phyloP scores from a whole-genome alignment of 345 rosid species.

The Pistacia integerrima region DNA sequence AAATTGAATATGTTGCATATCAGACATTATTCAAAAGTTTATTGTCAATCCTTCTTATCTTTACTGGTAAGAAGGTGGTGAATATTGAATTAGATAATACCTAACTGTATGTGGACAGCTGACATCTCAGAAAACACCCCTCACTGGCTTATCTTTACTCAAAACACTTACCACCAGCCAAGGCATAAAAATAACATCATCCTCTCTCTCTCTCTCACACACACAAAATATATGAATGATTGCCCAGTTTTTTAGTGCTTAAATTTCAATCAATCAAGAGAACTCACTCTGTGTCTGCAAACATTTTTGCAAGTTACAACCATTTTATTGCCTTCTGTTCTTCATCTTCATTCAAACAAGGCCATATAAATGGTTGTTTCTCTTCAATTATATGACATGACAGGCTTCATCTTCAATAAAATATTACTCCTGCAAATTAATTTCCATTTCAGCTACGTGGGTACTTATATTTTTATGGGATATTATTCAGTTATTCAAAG shows the following conservation, averaged over 20 bases:
- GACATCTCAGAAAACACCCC: background rate
- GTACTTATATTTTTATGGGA: background rate
- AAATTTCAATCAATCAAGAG: background rate
- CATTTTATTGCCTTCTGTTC: no score
- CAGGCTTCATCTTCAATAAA: background rate
- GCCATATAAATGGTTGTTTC: background rate
- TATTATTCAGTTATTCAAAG: no score
- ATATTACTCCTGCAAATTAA: background rate
- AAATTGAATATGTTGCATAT: background rate
- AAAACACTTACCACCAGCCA: background rate
- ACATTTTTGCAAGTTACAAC: no score
- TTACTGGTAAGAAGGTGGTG: background rate
- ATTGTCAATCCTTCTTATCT: background rate
- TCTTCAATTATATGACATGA: background rate
- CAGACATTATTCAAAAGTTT: constrained; percentile 3
- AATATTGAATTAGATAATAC: background rate
- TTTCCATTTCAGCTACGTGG: background rate
- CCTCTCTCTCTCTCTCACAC: background rate
- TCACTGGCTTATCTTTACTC: background rate
- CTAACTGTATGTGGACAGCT: constrained; percentile 9
- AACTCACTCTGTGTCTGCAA: no score
- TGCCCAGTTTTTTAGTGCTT: background rate
- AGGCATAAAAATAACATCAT: background rate
- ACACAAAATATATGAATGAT: background rate
- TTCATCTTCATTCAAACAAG: no score